Evolutionary conservation across 1,284 basidiomycete genomes (phyloP).

Genomic region (Exobasidium cylindrosporum): DNA sequence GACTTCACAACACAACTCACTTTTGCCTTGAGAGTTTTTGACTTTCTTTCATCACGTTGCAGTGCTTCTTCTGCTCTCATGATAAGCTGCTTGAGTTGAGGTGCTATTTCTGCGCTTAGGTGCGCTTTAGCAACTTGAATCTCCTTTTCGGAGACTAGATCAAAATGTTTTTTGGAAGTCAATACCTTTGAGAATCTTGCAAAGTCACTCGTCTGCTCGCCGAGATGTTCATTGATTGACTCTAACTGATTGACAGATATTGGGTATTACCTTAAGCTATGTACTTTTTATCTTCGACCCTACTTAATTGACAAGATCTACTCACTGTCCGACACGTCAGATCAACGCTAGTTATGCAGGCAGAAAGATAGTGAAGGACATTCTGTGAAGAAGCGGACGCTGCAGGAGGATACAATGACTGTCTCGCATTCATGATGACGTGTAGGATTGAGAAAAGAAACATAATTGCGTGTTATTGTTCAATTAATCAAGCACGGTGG

Average conservation of each 20-base stretch:
- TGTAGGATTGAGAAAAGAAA: too few relatives aligned
- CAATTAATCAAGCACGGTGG: too few relatives aligned
- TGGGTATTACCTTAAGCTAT: too few relatives aligned
- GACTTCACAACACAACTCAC: slow-evolving; percentile 7
- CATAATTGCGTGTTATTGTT: too few relatives aligned
- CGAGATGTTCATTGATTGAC: neutral
- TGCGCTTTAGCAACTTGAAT: slow-evolving; percentile 16
- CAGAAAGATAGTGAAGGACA: neutral
- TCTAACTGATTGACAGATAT: slow-evolving; percentile 15
- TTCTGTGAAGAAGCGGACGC: neutral
- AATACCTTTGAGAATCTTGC: slow-evolving; percentile 12
- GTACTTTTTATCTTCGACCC: too few relatives aligned
- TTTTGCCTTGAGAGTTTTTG: slow-evolving; percentile 14
- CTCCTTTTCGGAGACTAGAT: slow-evolving; percentile 19
- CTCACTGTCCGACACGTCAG: neutral
- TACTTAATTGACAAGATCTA: too few relatives aligned
- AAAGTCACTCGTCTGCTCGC: slow-evolving; percentile 13
- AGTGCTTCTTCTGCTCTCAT: slow-evolving; percentile 16
- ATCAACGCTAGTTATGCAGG: neutral
- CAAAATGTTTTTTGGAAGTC: slow-evolving; percentile 15
- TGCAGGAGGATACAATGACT: neutral
- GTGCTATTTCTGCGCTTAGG: slow-evolving; percentile 18
- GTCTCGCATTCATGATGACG: neutral
- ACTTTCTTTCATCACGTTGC: slow-evolving; percentile 15
- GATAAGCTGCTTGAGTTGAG: slow-evolving; percentile 22